phyloP scores from a whole-genome alignment of 2,329 filamentous ascomycete species.

The Pseudocercospora vitis region DNA sequence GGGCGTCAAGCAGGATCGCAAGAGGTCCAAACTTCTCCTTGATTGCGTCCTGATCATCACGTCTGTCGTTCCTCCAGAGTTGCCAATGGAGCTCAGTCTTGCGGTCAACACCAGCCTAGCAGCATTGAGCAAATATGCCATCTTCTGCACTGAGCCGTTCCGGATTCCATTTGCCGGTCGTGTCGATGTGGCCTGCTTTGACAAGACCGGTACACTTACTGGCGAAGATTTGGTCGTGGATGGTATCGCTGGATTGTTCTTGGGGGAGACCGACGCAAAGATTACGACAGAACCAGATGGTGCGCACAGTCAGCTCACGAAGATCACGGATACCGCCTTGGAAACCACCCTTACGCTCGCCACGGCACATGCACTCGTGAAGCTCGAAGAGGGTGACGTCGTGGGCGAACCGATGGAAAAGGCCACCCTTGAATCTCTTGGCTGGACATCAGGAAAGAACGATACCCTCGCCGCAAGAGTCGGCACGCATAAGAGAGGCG shows the following conservation, averaged over 20 bases:
- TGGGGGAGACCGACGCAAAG: conserved; percentile 61
- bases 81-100: conserved; percentile 96
- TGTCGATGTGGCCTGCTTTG: conserved; percentile 95
- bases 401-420: conserved; percentile 99
- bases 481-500: conserved; percentile 42
- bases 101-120: conserved; percentile 97
- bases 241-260: conserved; percentile 84
- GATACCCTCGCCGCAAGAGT: conserved; percentile 75
- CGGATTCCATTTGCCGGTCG: conserved; percentile 94
- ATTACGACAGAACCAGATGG: conserved; percentile 70
- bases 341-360: conserved; percentile 92
- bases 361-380: conserved; percentile 92
- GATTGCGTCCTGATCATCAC: conserved; percentile 98
- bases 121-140: conserved; percentile 89
- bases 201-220: conserved; percentile 96
- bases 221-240: conserved; percentile 97
- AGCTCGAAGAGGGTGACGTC: conserved; percentile 92
- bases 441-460: conserved; percentile 89
- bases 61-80: conserved; percentile 94
- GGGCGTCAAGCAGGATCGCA: conserved; percentile 89
- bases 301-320: conserved; percentile 75
- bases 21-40: conserved; percentile 93
- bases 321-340: conserved; percentile 67
- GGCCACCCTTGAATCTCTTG: conserved; percentile 82
- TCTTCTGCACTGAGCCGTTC: conserved; percentile 99